Conservation (phyloP, 352 stramenopile genomes). For the Globisporangium carolinianum region DNA sequence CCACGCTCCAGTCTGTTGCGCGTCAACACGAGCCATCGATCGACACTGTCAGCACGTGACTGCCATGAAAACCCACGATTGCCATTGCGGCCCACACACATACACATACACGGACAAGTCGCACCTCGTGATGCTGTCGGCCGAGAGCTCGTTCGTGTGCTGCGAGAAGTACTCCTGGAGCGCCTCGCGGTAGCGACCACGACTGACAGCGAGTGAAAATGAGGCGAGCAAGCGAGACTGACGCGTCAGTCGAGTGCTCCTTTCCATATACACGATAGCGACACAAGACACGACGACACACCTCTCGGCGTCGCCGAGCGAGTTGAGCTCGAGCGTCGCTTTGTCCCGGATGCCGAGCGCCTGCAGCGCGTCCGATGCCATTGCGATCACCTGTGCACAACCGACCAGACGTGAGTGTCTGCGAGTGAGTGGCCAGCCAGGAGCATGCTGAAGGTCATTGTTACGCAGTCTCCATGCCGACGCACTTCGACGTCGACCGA, state of each 20-base stretch:
- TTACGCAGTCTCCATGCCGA: background rate
- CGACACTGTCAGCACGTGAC: too few species aligned
- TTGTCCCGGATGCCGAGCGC: slow-evolving; percentile 53
- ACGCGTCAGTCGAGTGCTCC: too few species aligned
- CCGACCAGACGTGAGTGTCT: background rate
- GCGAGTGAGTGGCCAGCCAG: too few species aligned
- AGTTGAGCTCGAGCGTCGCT: slow-evolving; percentile 71
- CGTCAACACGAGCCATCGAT: too few species aligned
- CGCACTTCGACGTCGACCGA: slow-evolving; percentile 76
- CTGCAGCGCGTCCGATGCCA: slow-evolving; percentile 56
- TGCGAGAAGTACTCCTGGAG: slow-evolving; percentile 59
- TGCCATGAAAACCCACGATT: too few species aligned
- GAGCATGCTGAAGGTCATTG: too few species aligned
- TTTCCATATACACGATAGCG: background rate
- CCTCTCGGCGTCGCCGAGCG: slow-evolving; percentile 77
- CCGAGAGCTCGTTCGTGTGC: slow-evolving; percentile 57
- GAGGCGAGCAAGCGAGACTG: too few species aligned
- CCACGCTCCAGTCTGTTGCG: slow-evolving; percentile 56
- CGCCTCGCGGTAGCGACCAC: slow-evolving; percentile 53
- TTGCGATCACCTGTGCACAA: slow-evolving; percentile 56
- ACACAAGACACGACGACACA: slow-evolving; percentile 6
- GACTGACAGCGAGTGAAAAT: slow-evolving; percentile 21
- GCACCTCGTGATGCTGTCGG: slow-evolving; percentile 68
- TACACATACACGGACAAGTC: background rate
- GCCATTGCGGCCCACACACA: too few species aligned